phyloP scores from a whole-genome alignment of 176 grass and related monocot genomes.

The Alloteropsis semialata region DNA sequence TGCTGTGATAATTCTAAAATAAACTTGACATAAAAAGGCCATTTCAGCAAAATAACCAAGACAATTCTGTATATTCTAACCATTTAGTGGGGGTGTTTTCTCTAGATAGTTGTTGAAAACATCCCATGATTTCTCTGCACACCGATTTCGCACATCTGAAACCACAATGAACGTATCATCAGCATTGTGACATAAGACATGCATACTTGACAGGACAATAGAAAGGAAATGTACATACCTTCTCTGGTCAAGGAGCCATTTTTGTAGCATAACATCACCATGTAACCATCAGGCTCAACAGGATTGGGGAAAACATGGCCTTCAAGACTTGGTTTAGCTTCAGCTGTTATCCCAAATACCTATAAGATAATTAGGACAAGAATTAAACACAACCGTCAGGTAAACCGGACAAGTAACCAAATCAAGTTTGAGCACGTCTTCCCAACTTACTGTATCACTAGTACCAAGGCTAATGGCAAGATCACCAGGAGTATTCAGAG shows the following conservation, averaged over 20 bases:
- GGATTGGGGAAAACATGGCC: constrained; percentile 97
- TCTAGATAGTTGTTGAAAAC: constrained; percentile 74
- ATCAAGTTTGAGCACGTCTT: background rate
- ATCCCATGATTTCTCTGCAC: constrained; percentile 83
- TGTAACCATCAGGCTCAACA: constrained; percentile 84
- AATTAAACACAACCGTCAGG: background rate
- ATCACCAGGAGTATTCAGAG: constrained; percentile 85
- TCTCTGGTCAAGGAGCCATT: constrained; percentile 97
- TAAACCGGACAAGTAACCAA: background rate
- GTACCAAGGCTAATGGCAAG: constrained; percentile 97
- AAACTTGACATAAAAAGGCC: background rate
- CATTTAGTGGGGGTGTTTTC: constrained; percentile 68
- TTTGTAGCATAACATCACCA: constrained; percentile 98
- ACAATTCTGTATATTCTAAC: constrained; percentile 33
- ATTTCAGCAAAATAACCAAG: background rate
- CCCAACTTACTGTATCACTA: constrained; percentile 85
- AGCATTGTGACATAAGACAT: background rate
- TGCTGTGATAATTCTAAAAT: background rate
- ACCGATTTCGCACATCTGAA: constrained; percentile 77
- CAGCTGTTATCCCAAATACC: constrained; percentile 89
- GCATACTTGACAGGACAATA: background rate
- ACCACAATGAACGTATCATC: constrained; percentile 4
- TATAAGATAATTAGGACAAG: constrained; percentile 21
- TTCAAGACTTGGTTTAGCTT: constrained; percentile 88
- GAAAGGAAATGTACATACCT: constrained; percentile 35